Percentiles rank a stretch among this genome's conserved stretches.
Evolutionary conservation across 2,329 filamentous ascomycete genomes (phyloP).

Genomic region (Thermomyces lanuginosus): DNA sequence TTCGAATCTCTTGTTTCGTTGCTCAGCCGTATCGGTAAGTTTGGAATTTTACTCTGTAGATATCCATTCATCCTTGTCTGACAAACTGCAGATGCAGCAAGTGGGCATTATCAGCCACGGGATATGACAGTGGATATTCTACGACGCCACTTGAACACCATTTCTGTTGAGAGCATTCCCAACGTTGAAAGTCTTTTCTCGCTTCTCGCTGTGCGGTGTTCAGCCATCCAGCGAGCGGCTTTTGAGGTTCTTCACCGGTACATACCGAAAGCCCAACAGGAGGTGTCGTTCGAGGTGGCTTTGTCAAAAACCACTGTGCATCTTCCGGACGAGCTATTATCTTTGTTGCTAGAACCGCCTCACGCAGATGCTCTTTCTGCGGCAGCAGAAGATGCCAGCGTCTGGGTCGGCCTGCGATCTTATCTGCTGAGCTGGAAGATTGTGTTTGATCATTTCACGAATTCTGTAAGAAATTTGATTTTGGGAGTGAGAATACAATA

Average conservation of each 20-base stretch:
- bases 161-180: conserved; percentile 45
- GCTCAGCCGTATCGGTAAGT: conserved; percentile 25
- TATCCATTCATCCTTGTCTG: conserved; percentile 1
- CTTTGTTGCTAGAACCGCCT: conserved; percentile 64
- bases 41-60: not conserved
- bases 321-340: conserved; percentile 71
- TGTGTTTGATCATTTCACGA: conserved; percentile 69
- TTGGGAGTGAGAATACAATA: not conserved
- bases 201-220: conserved; percentile 58
- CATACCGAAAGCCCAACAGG: conserved; percentile 63
- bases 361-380: conserved; percentile 51
- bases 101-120: conserved; percentile 46
- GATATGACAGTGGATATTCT: conserved; percentile 62
- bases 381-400: conserved; percentile 45
- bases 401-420: conserved; percentile 54
- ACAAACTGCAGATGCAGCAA: conserved; percentile 26
- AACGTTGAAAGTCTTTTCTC: conserved; percentile 56
- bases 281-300: conserved; percentile 61
- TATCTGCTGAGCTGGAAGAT: conserved; percentile 84
- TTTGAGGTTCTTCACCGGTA: conserved; percentile 65
- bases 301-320: conserved; percentile 40
- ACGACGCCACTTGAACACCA: conserved; percentile 48
- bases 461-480: conserved; percentile 35
- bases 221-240: conserved; percentile 60
- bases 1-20: conserved; percentile 38